Evolutionary conservation across 2,329 filamentous ascomycete species (phyloP), one percentile per base, ranked within the genome.

Genomic region (Alternaria brassicae): DNA sequence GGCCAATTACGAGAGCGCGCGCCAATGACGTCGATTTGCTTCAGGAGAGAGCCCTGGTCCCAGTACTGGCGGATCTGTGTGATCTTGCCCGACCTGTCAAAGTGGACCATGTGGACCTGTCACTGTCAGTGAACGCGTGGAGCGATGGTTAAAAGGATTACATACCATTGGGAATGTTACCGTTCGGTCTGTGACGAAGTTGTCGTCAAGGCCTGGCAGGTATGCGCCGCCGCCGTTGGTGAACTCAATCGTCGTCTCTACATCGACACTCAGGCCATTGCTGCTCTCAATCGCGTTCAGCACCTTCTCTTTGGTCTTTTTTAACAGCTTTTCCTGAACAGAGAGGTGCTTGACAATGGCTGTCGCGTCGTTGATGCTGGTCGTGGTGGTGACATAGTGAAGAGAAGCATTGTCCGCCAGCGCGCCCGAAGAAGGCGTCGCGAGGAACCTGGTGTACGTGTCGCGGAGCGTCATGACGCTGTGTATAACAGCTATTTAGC

Each of bases 1-100:
- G 95, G 95, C 95, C 95, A 99, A 80, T 95, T 96, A 77, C 90
- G 91, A 56, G 91, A 92, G 53, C 90, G 89, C 75, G 89, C 90
- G 72, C 95, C 94, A 78, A 99, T 98, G 56, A 97, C 89, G 63
- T 97, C 93, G 65, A 97, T 86, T 78, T 96, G 90, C 81, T 95
- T 98, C 67, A 99, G 86, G 39, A 99, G 86, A 53, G 92, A 90
- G 61, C 89, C 93, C 79, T 99, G 95, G 77, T 99, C 95, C 95
- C 95, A 99, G 77, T 90, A 92, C 68, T 94, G 87, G 69, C 94
- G 91, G 65, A 98, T 91, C 77, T 95, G 92, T 60, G 85, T 78
- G 75, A 99, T 97, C 81, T 92, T 93, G 76, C 88, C 86, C 45
- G 89, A 79, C 66, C 79, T 76, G 77, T 96, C 86, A 79, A 97